These are phyloP conservation scores for Thelephora ganbajun DNA, from an alignment of 768 basidiomycete genomes.

Conservation along the genomic window DNA sequence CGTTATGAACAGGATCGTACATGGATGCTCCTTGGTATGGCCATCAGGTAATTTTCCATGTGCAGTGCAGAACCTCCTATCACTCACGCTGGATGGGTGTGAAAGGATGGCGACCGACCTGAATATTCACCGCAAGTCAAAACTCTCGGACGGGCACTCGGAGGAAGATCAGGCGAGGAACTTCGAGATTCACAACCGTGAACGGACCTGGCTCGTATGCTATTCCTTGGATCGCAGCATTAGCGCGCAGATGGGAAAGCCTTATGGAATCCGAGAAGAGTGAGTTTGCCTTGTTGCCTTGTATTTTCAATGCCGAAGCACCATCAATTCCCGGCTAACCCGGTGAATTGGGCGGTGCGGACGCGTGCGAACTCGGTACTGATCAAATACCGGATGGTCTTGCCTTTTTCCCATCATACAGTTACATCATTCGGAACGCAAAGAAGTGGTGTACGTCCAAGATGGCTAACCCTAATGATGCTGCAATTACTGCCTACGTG, in stretches of 20 bases:
- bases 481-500: slow-evolving; percentile 60
- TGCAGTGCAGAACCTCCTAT: neutral
- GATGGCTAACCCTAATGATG: slow-evolving; percentile 48
- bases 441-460: slow-evolving; percentile 60
- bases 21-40: slow-evolving; percentile 83
- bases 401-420: slow-evolving; percentile 16
- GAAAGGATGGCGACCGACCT: slow-evolving; percentile 88
- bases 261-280: slow-evolving; percentile 88
- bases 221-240: slow-evolving; percentile 79
- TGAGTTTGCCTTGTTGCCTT: slow-evolving; percentile 26
- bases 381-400: too few relatives aligned
- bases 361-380: slow-evolving; percentile 4
- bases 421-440: slow-evolving; percentile 80
- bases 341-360: neutral
- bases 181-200: slow-evolving; percentile 82
- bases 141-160: slow-evolving; percentile 42
- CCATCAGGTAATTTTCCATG: slow-evolving; percentile 33
- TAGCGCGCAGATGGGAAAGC: slow-evolving; percentile 96
- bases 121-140: slow-evolving; percentile 84
- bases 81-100: neutral
- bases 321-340: slow-evolving; percentile 5
- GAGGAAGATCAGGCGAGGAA: slow-evolving; percentile 73
- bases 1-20: slow-evolving; percentile 95
- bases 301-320: neutral
- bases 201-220: slow-evolving; percentile 87